A percentile compares a stretch with the other conserved stretches of the same genome.
Conservation (phyloP, 2,329 filamentous ascomycete species). For the Cladosporium phlei region DNA sequence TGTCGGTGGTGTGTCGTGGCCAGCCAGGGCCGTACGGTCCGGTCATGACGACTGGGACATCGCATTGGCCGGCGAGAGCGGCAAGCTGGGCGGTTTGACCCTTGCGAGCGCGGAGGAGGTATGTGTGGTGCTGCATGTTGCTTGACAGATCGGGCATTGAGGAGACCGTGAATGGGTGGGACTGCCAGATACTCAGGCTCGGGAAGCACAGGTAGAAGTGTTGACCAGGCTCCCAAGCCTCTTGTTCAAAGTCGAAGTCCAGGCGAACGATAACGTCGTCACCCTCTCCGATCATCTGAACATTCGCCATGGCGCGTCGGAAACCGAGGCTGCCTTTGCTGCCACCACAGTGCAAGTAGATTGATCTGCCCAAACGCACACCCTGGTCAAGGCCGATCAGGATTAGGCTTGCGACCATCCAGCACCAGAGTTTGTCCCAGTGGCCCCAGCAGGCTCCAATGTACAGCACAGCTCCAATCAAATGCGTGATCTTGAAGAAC, state of each 20-base stretch:
- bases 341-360: constrained; percentile 49
- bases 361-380: constrained; percentile 54
- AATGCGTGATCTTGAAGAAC: constrained; percentile 70
- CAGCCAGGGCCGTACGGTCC: constrained; percentile 54
- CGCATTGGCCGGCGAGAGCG: constrained; percentile 31
- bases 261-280: constrained; percentile 47
- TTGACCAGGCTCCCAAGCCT: constrained; percentile 60
- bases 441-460: constrained; percentile 72
- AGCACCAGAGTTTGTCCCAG: constrained; percentile 64
- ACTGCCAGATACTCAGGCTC: constrained; percentile 64
- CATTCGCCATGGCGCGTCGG: constrained; percentile 45
- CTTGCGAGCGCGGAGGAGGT: constrained; percentile 33
- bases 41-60: constrained; percentile 53
- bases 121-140: constrained; percentile 33
- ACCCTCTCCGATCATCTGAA: constrained; percentile 9
- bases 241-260: constrained; percentile 59
- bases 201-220: constrained; percentile 69
- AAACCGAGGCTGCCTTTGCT: constrained; percentile 45
- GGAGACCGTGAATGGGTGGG: constrained; percentile 65
- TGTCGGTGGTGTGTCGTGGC: constrained; percentile 9
- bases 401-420: constrained; percentile 61
- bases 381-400: constrained; percentile 63
- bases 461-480: constrained; percentile 68
- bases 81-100: constrained; percentile 58
- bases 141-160: constrained; percentile 39